Evolutionary conservation across 257 asterid genomes (phyloP), one percentile per base, ranked within the genome.

Genomic region (Penstemon barbatus): DNA sequence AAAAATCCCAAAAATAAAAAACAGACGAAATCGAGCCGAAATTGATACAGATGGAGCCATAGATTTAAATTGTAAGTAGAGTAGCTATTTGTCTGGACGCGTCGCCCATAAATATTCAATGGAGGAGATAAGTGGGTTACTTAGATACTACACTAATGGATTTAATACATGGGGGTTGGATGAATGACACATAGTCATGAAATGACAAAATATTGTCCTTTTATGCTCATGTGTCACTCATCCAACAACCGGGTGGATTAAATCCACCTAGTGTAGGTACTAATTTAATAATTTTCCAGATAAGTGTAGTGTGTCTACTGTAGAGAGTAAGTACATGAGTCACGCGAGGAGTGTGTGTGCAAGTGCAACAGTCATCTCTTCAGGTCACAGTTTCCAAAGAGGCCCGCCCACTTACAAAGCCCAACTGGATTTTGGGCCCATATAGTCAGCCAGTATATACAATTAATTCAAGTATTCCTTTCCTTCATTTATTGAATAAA

Each of bases 311-410:
- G 18, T 15, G 18, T 15, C 18, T 15, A 15, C 18, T 15, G 18
- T 15, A 37, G 53, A 42, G 54, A 61, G 69, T 44, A 76, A 79
- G 82, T 60, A 80, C 80, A 65, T 66, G 79, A 69, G 67, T 85
- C 85, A 80, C 78, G 82, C 83, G 73, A 60, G 11, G 75, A 0
- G 79, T 63, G 79, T 71, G 82, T 9, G 3, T 25, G 33, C 33
- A 25, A 60, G 44, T 54, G 41, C 33, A 43, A 69, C 68, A 41
- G 15, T 39, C 11, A 4, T n/a, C 18, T 66, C 72, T 25, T 25
- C 33, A 73, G 66, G 75, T 71, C 74, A 41, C 36, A 41, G 19
- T 4, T 71, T 65, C 65, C 68, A 58, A 72, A 78, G 15, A 45
- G 71, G 67, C 65, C 77, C 70, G 67, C 65, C 77, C 70, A 65